Percentiles rank a stretch among this genome's conserved stretches.
These are phyloP conservation scores for Lactarius sp. DNA, from an alignment of 768 basidiomycete genomes.

Conservation along the genomic window DNA sequence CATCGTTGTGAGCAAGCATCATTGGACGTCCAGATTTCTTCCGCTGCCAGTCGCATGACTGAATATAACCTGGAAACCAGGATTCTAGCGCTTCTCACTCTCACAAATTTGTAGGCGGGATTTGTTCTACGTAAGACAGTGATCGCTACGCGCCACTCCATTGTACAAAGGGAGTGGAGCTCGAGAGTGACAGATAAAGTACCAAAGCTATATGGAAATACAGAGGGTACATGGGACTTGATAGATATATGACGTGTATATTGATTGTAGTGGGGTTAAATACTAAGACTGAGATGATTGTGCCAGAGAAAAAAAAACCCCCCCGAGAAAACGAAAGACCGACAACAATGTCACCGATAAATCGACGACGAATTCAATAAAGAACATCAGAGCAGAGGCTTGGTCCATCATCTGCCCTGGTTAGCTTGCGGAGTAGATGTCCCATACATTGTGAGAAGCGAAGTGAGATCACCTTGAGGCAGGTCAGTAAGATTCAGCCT, in stretches of 20 bases:
- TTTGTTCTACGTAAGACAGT: background rate
- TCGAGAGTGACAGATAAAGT: background rate
- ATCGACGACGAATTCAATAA: background rate
- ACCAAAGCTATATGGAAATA: constrained; percentile 3
- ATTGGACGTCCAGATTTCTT: background rate
- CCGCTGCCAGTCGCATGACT: background rate
- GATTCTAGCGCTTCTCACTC: background rate
- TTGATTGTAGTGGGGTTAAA: background rate
- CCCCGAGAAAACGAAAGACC: background rate
- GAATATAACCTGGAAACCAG: background rate
- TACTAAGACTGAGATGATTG: background rate
- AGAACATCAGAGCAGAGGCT: background rate
- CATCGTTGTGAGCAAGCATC: too few relatives aligned
- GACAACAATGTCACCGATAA: constrained; percentile 10
- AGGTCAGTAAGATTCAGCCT: background rate
- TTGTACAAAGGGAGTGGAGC: background rate
- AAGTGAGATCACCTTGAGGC: constrained; percentile 45
- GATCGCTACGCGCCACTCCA: background rate
- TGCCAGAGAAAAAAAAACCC: background rate
- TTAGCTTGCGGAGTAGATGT: background rate
- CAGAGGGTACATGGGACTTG: background rate
- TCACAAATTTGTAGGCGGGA: background rate
- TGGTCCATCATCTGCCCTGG: background rate
- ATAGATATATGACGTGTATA: constrained; percentile 9
- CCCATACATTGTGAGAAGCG: constrained; percentile 49